Percentiles rank a stretch among this genome's conserved stretches.
phyloP scores from a whole-genome alignment of 352 stramenopile species.

The Aphanomyces cochlioides region DNA sequence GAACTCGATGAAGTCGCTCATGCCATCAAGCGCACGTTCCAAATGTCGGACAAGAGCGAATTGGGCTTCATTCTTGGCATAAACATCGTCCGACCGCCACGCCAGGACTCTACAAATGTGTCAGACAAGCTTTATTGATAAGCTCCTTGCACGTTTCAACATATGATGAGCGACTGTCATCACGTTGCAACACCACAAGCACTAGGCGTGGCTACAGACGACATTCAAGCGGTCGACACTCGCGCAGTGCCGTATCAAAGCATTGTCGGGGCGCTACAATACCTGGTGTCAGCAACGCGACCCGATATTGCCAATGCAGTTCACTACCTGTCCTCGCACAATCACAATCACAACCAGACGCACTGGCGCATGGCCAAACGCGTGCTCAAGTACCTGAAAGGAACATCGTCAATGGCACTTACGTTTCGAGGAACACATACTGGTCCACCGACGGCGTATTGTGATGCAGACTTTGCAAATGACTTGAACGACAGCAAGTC shows the following conservation, averaged over 20 bases:
- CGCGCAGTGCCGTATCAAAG: not conserved
- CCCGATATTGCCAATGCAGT: not conserved
- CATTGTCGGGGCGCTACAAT: not conserved
- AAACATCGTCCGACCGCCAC: too few relatives aligned
- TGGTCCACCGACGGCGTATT: not conserved
- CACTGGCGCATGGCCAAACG: not conserved
- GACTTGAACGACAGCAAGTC: not conserved
- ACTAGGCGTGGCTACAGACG: not conserved
- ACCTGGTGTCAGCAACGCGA: not conserved
- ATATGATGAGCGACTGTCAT: not conserved
- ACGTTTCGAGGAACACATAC: not conserved
- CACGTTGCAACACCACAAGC: not conserved
- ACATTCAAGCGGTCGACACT: not conserved
- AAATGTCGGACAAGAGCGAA: too few relatives aligned
- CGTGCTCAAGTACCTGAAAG: constrained; percentile 4
- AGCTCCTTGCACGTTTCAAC: not conserved
- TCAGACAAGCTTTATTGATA: too few relatives aligned
- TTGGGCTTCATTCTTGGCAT: too few relatives aligned
- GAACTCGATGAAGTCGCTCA: too few relatives aligned
- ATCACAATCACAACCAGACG: not conserved
- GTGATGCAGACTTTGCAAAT: constrained; percentile 6
- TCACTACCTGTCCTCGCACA: not conserved
- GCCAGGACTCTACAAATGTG: too few relatives aligned
- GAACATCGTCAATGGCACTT: not conserved
- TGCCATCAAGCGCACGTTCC: too few relatives aligned